Conservation (phyloP, 1,284 basidiomycete genomes). For the Leccinum pallidistipes region DNA sequence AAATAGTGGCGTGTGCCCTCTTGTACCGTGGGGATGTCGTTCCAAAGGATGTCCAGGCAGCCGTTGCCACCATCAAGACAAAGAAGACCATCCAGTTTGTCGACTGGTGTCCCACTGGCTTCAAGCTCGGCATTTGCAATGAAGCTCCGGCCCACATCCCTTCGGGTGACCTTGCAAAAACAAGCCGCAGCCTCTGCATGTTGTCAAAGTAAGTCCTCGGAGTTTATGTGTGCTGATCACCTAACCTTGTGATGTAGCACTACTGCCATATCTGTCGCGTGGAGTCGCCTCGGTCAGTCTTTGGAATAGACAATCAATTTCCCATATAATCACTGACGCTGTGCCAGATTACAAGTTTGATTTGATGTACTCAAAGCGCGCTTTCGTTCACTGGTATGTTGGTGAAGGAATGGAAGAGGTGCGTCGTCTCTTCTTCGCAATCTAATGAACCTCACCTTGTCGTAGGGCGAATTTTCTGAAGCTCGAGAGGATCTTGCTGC, state of each 20-base stretch:
- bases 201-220: slow-evolving; percentile 66
- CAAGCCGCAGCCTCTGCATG: slow-evolving; percentile 95
- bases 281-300: slow-evolving; percentile 80
- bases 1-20: slow-evolving; percentile 80
- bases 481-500: slow-evolving; percentile 97
- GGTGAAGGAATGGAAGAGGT: slow-evolving; percentile 99
- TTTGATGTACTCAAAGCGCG: slow-evolving; percentile 95
- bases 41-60: slow-evolving; percentile 94
- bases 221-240: not conserved
- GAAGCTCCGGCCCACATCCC: slow-evolving; percentile 91
- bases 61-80: slow-evolving; percentile 94
- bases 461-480: slow-evolving; percentile 91
- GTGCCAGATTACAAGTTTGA: slow-evolving; percentile 94
- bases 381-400: slow-evolving; percentile 98
- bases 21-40: slow-evolving; percentile 97
- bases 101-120: slow-evolving; percentile 98
- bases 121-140: slow-evolving; percentile 98
- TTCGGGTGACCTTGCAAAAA: slow-evolving; percentile 94
- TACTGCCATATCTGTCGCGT: slow-evolving; percentile 92
- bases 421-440: slow-evolving; percentile 10
- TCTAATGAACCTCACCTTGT: slow-evolving; percentile 3
- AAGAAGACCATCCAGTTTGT: slow-evolving; percentile 97
- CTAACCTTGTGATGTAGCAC: slow-evolving; percentile 52
- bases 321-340: slow-evolving; percentile 14
- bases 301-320: not conserved